Evolutionary conservation across 495 filamentous ascomycete species (phyloP), one percentile per base, ranked within the genome.

Genomic region (Penicillium pancosmium): DNA sequence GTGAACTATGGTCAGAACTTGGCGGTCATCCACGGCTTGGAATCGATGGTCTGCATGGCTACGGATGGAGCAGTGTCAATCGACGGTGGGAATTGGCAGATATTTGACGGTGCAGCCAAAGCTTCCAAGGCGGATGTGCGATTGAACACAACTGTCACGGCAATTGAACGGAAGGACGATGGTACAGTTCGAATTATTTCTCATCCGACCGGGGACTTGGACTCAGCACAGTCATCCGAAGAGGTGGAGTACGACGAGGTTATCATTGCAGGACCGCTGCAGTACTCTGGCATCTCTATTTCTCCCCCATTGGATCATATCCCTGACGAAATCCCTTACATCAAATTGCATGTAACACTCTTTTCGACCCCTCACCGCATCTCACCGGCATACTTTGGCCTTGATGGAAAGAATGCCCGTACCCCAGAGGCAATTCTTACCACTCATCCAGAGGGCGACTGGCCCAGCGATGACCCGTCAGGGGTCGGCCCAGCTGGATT

Each of bases 1-100:
- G 94, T 98, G 44, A 99, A 99, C 68, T 98, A 98, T 75, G 94
- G 89, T 0, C 91, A 93, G 61, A 97, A 99, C 59, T 68, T 98
- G 7, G 79, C 74, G 3, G 70, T 86, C 46, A 94, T 98, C 33
- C 93, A 99, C 65, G 95, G 91, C 4, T 71, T 99, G 10, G 91
- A 93, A 62, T 86, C 92, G 0, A 93, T 97, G 88, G 94, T 97
- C 15, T 88, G 91, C 68, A 91, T 98, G 91, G 90, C 93, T 2
- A 87, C 92, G 0, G 89, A 94, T 50, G 91, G 91, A 5, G 91
- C 93, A 0, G 84, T 92, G 64, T 73, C 87, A 5, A 82, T 98
- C 7, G 73, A 84, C 8, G 92, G 93, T 2, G 94, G 94, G 2
- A 99, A 99, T 65, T 99, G 92, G 93, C 87, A 85, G 68, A 97